Conservation (phyloP, 257 asterid species). For the Capsicum chinense region DNA sequence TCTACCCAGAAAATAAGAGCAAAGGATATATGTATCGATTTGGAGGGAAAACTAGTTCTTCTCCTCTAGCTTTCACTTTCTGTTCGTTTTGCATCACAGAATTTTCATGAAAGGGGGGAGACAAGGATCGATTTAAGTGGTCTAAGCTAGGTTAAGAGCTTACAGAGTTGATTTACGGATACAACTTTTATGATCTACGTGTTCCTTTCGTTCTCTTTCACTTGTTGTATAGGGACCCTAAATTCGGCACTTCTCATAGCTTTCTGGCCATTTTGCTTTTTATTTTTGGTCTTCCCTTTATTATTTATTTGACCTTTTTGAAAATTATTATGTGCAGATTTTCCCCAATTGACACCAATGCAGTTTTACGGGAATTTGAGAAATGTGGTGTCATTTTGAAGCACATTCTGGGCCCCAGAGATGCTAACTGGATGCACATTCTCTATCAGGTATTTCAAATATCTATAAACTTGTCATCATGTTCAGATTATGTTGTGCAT, state of each 20-base stretch:
- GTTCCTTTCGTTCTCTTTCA: slow-evolving; percentile 16
- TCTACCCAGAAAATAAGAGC: not conserved
- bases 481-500: slow-evolving; percentile 20
- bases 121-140: not conserved
- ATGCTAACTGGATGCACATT: slow-evolving; percentile 98
- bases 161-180: not conserved
- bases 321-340: slow-evolving; percentile 55
- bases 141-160: slow-evolving; percentile 1
- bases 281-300: not conserved
- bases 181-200: not conserved
- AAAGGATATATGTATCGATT: not conserved
- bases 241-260: not conserved
- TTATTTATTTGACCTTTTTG: slow-evolving; percentile 12
- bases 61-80: not conserved
- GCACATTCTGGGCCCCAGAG: slow-evolving; percentile 95
- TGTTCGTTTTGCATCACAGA: not conserved
- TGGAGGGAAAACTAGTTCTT: not conserved
- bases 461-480: not conserved
- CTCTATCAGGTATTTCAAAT: slow-evolving; percentile 72
- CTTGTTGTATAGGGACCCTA: not conserved
- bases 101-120: not conserved
- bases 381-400: slow-evolving; percentile 86
- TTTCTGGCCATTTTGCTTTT: not conserved
- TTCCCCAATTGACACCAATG: slow-evolving; percentile 87
- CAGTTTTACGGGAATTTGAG: slow-evolving; percentile 89